Conservation (phyloP, 2,329 filamentous ascomycete species). For the Penicillium italicum region DNA sequence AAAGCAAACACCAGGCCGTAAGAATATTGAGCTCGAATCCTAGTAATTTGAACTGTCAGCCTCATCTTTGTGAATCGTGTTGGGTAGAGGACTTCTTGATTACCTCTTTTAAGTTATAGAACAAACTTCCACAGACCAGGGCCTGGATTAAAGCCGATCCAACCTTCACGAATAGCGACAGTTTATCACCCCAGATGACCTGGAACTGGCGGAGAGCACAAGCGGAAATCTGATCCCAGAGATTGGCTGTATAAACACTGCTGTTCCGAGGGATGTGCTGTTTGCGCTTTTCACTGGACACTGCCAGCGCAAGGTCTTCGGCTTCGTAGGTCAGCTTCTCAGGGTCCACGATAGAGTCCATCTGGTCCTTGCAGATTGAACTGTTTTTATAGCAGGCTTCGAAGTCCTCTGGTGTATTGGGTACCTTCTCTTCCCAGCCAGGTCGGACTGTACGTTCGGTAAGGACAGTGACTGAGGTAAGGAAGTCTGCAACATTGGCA, state of each 20-base stretch:
- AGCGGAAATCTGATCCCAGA: constrained; percentile 42
- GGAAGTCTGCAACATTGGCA: constrained; percentile 62
- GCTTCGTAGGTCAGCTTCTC: constrained; percentile 31
- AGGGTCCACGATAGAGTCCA: constrained; percentile 41
- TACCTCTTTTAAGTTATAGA: constrained; percentile 51
- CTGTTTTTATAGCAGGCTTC: constrained; percentile 51
- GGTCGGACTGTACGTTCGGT: constrained; percentile 44
- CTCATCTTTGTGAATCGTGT: not conserved
- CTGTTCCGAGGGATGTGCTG: constrained; percentile 30
- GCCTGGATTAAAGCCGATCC: constrained; percentile 39
- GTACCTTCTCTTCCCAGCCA: constrained; percentile 31
- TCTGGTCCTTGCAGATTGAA: constrained; percentile 50
- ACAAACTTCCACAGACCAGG: constrained; percentile 47
- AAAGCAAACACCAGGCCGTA: constrained; percentile 58
- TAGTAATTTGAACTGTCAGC: not conserved
- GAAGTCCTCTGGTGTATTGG: constrained; percentile 42
- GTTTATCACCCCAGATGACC: constrained; percentile 52
- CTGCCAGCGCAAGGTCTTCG: constrained; percentile 29
- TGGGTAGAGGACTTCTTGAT: constrained; percentile 22
- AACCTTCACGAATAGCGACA: constrained; percentile 49
- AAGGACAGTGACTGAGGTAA: constrained; percentile 61
- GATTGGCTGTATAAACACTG: constrained; percentile 31
- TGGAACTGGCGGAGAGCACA: constrained; percentile 48
- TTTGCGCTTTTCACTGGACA: constrained; percentile 31
- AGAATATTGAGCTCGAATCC: constrained; percentile 48